Evolutionary conservation across 78 protist genomes (phyloP), one percentile per base, ranked within the genome.

Genomic region (Dictyostelium discoideum): DNA sequence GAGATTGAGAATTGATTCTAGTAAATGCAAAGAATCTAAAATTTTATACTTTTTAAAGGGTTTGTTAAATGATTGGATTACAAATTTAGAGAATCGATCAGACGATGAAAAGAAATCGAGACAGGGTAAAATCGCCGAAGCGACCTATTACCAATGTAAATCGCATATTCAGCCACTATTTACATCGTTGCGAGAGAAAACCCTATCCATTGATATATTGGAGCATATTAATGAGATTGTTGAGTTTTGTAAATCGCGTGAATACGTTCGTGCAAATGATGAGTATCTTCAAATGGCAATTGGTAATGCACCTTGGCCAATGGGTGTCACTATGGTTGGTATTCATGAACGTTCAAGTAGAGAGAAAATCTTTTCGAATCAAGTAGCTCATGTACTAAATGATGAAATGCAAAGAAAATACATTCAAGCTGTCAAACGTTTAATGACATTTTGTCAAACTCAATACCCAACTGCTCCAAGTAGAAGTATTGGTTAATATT

Each of bases 271-370:
- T 22, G 99, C 99, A 3, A 37, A 50, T 44, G 98, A 98, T 85
- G 83, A 77, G 18, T 99, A 99, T 85, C 63, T 98, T 44, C 87
- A 42, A n/a, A 29, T 98, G 96, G 87, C 99, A 3, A 98, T 99
- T 40, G 99, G 99, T 16, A 98, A 98, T 84, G 98, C 99, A 6
- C 96, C 99, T 3, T 98, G 99, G 99, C 99, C 99, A 1, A 95
- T 98, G 95, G 97, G 97, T 40, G 98, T 96, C 20, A 96, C 97
- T 5, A 98, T 90, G 98, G 98, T 98, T 42, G 98, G 99, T 67
- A 98, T 98, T 87, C 99, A 98, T 86, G 96, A 92, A 72, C 98
- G 99, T 80, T 89, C 99, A 1, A 96, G 98, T 2, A 88, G 99
- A 13, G 99, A 98, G 72, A 98, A 97, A 87, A 97, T 98, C 60